Evolutionary conservation across 441 rosid species (phyloP), one percentile per base, ranked within the genome.

Genomic region (Brassica balearica): DNA sequence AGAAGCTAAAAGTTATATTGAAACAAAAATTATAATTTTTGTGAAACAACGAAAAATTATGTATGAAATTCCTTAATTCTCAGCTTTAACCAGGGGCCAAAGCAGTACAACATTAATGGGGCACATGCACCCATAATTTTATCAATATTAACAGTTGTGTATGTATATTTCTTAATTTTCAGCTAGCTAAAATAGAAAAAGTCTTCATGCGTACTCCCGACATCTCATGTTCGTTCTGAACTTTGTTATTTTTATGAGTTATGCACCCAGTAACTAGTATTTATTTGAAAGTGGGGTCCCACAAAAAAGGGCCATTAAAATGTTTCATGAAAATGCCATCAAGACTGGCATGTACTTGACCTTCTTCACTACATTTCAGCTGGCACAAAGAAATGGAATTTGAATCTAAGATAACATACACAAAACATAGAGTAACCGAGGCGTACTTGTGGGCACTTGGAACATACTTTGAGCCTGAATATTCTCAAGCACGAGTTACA

Each of bases 381-480:
- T 87, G 91, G 91, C 82, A 86, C 86, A 83, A 72, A 19, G 77
- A 82, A 1, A 17, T 77, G 58, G 81, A 85, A 15, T 12, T 83
- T 63, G 34, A 68, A 32, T 51, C 58, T 51, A 84, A 85, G 64
- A 25, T 86, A 11, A 82, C 88, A 0, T 89, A 51, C 69, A 72
- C 84, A 11, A 79, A 88, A 48, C 88, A 88, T 29, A 85, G 90
- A 64, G 2, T 86, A 8, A 74, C 80, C 11, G 91, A 88, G 65
- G 63, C 77, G 11, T 89, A 79, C 65, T 73, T 89, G 61, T 89
- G 87, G 89, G 68, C 79, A 22, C 8, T 84, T 59, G 86, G 82
- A 43, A 73, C 80, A 48, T 85, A 69, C 65, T 81, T 70, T 19
- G 87, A 87, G 70, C 87, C 89, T 2, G 53, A 84, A 11, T 85